phyloP scores from a whole-genome alignment of 768 basidiomycete genomes.

The Termitomyces sp. region DNA sequence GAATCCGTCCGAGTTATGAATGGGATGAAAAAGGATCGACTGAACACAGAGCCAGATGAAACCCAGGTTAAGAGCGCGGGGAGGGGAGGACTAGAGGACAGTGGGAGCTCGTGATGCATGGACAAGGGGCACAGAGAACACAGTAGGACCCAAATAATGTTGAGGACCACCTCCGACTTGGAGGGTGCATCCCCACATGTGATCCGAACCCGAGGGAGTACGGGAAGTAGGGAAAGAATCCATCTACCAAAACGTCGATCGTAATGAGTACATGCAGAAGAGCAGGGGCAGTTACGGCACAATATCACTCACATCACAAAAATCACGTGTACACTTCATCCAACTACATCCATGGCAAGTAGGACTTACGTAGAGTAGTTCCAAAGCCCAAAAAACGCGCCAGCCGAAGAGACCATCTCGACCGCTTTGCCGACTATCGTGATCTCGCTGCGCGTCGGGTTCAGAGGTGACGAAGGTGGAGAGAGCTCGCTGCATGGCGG shows the following conservation, averaged over 20 bases:
- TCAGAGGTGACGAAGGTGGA: constrained; percentile 13
- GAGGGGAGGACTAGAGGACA: not conserved
- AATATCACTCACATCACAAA: constrained; percentile 4
- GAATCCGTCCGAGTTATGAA: not conserved
- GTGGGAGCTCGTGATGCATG: not conserved
- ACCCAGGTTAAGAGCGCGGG: not conserved
- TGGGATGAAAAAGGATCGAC: not conserved
- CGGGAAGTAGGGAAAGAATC: not conserved
- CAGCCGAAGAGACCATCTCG: constrained; percentile 76
- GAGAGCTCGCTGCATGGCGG: constrained; percentile 14
- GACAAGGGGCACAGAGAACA: not conserved
- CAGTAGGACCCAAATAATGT: no score
- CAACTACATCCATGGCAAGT: not conserved
- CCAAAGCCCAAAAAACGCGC: constrained; percentile 67
- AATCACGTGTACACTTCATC: not conserved
- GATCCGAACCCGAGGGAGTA: not conserved
- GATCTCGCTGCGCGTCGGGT: constrained; percentile 15
- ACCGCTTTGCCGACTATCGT: constrained; percentile 52
- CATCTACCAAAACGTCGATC: not conserved
- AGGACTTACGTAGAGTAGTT: constrained; percentile 1
- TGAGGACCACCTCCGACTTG: not conserved
- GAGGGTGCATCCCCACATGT: not conserved
- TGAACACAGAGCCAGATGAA: not conserved
- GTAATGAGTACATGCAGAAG: not conserved
- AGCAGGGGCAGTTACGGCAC: not conserved